Conservation (phyloP, 2,329 filamentous ascomycete species). For the Sodiomyces alkalinus region DNA sequence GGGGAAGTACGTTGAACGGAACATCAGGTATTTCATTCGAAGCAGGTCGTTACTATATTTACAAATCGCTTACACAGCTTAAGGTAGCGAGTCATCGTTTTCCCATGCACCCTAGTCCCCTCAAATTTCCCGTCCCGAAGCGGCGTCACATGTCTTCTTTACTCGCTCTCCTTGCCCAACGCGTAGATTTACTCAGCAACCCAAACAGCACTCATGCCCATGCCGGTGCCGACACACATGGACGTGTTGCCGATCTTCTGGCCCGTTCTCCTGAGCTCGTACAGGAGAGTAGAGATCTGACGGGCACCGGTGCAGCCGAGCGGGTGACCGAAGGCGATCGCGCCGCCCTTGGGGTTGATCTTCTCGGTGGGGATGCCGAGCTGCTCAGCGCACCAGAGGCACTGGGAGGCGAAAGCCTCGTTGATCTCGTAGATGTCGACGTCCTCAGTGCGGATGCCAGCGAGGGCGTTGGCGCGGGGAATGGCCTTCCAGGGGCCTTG, state of each 20-base stretch:
- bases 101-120: too few relatives aligned
- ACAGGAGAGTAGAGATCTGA: slow-evolving; percentile 83
- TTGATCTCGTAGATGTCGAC: slow-evolving; percentile 99
- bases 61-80: too few relatives aligned
- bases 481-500: slow-evolving; percentile 93
- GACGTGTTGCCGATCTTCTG: slow-evolving; percentile 82
- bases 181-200: slow-evolving; percentile 77
- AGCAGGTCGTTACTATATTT: too few relatives aligned
- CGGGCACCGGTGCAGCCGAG: slow-evolving; percentile 87
- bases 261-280: slow-evolving; percentile 71
- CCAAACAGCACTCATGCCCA: slow-evolving; percentile 97
- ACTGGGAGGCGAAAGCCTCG: slow-evolving; percentile 94
- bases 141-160: too few relatives aligned
- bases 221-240: slow-evolving; percentile 94
- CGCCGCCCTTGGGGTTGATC: slow-evolving; percentile 94
- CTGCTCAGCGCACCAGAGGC: slow-evolving; percentile 83
- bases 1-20: too few relatives aligned
- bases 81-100: too few relatives aligned
- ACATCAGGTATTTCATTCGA: too few relatives aligned
- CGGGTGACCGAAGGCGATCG: slow-evolving; percentile 91
- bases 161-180: too few relatives aligned
- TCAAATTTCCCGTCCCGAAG: too few relatives aligned
- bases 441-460: slow-evolving; percentile 73
- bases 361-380: slow-evolving; percentile 70
- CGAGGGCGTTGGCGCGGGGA: slow-evolving; percentile 76